Base-by-base conservation (phyloP, 257 asterid species). In the Solanum paucissectum region DNA sequence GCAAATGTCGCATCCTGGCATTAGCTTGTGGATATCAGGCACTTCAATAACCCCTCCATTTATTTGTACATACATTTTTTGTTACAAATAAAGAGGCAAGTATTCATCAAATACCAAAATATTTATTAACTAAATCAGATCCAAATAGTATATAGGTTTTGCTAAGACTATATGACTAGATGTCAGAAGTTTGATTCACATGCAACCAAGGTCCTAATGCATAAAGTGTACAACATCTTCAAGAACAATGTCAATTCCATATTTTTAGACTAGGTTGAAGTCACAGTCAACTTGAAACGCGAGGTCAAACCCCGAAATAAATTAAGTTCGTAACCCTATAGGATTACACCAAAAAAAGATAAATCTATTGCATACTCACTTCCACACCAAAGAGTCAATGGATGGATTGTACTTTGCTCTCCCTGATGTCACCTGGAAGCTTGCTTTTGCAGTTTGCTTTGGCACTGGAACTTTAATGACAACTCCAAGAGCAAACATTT, bases 401-500 rank as follows among this genome's bases (percentile, higher is more conserved):
- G 99, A 93, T 34, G 99, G 98, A 91, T 97, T 94, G 92, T 97
- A 97, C 90, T 97, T 97, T 84, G 99, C 99, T 86, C 94, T 91
- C 88, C 99, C 99, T 11, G 99, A 95, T 88, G 99, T 96, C 92
- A 97, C 99, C 94, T 97, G 99, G 91, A 97, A 97, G 92, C 94
- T 94, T 90, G 99, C 93, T 91, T 97, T 97, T 87, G 99, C 99
- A 37, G 99, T 97, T 91, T 97, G 99, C 88, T 96, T 97, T 88
- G 99, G 99, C 52, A 97, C 99, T n/a, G 99, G 99, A 90, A 97
- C 93, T 94, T 97, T 96, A 83, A 97, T 88, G 33, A 97, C 99
- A 87, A 97, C 99, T 64, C 99, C 99, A 79, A 96, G 98, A 36
- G 99, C 99, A 92, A 97, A 97, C 99, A 97, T 97, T 94, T 97